phyloP scores from a whole-genome alignment of 2,329 filamentous ascomycete genomes.

The Penicillium digitatum region DNA sequence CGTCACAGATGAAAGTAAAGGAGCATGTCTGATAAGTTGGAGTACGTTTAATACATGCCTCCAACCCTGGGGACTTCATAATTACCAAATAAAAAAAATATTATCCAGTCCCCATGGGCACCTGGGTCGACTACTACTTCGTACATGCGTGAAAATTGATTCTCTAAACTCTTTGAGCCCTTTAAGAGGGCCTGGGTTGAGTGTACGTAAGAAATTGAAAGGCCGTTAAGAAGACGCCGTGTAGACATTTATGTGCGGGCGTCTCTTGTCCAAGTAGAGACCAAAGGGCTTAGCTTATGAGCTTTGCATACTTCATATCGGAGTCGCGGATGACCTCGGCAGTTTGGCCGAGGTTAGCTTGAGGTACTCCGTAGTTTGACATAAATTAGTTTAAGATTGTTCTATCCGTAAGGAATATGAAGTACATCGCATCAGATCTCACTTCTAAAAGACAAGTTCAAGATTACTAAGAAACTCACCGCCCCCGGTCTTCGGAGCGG shows the following conservation, averaged over 20 bases:
- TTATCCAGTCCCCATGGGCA: background rate
- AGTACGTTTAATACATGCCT: conserved; percentile 1
- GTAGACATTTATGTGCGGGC: background rate
- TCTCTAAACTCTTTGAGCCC: background rate
- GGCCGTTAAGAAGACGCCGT: background rate
- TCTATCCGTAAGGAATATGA: background rate
- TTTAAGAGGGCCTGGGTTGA: background rate
- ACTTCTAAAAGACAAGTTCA: background rate
- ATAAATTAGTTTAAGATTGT: background rate
- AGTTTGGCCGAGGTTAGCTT: background rate
- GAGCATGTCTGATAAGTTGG: conserved; percentile 1
- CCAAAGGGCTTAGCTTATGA: background rate
- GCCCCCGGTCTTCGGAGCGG: conserved; percentile 3
- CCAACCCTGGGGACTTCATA: background rate
- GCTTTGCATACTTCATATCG: background rate
- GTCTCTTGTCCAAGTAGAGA: background rate
- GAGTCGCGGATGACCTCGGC: background rate
- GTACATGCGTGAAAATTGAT: background rate
- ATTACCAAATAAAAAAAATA: background rate
- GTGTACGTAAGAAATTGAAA: background rate
- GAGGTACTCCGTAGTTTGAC: background rate
- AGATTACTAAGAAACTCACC: conserved; percentile 6
- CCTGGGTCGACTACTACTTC: background rate
- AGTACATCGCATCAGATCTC: background rate
- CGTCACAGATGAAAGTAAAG: background rate